Base-by-base conservation (phyloP, 805 yeast species). In the Saturnispora kantuleensis region DNA sequence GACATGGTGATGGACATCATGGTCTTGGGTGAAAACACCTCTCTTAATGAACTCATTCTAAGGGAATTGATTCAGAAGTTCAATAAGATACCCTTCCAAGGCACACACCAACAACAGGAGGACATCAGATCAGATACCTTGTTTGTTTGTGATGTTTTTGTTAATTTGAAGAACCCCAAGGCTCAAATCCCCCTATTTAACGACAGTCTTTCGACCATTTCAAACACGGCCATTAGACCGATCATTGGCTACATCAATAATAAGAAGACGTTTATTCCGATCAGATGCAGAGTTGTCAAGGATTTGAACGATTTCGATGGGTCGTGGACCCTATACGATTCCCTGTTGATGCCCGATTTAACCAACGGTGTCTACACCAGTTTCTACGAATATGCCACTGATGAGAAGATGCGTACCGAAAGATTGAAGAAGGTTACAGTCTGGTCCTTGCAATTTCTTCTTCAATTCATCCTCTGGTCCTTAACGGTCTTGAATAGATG, bases 191-290 rank as follows among this genome's bases (percentile, higher is more conserved):
- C 98, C 1, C 70, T 90, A 52, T 84, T 87, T 58, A 74, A 93
- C 0, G 74, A 80, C n/a, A 96, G 89, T 50, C 67, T 93, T 45
- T 83, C 90, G n/a, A 89, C 90, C 55, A 77, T 88, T 51, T 93
- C 93, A 63, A 84, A 83, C 60, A 97, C 98, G 1, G 68, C 93
- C 46, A 83, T 93, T 43, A 70, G 96, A 50, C 98, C 98, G 0
- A 89, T 93, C 58, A 96, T 93, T 18, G 97, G 89, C 1, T 93
- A 90, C 62, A 90, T 93, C 59, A 93, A 93, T 59, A 83, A 93
- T 32, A 74, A 84, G 47, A 84, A 85, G 56, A 87, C 97, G 0
- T 84, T 81, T 56, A 89, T 93, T 48, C 96, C 95, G 37, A 79
- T 90, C 47, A 72, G 79, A 49, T 86, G 95, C 57, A 76, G 87